phyloP scores from a whole-genome alignment of 305 asterid species.

The Caryopteris hybrid region DNA sequence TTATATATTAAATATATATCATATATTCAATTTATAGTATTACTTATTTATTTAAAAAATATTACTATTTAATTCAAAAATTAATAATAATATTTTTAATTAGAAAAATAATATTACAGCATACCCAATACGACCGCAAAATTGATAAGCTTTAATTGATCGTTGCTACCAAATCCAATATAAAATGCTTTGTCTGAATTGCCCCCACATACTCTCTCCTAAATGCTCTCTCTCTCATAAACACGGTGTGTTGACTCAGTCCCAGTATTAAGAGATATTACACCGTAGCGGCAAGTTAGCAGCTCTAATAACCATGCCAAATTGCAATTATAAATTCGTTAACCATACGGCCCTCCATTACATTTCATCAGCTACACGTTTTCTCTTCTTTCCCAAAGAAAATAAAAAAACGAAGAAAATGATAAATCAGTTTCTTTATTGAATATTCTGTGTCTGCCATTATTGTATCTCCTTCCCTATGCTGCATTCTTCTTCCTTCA shows the following conservation, averaged over 20 bases:
- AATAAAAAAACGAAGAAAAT: neutral
- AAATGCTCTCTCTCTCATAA: neutral
- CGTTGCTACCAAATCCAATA: neutral
- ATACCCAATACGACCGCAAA: too few relatives aligned
- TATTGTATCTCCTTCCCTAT: neutral
- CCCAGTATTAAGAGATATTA: neutral
- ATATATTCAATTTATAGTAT: too few relatives aligned
- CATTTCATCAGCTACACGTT: conserved; percentile 5
- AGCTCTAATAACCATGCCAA: neutral
- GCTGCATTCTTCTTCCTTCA: conserved; percentile 1
- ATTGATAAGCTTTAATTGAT: too few relatives aligned
- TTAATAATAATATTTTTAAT: too few relatives aligned
- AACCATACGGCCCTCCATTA: neutral
- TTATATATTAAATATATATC: too few relatives aligned
- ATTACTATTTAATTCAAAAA: too few relatives aligned
- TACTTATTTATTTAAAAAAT: too few relatives aligned
- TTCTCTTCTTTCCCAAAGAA: neutral
- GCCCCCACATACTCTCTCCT: neutral
- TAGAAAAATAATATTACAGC: too few relatives aligned
- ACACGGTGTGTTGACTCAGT: neutral
- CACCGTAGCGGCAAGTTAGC: neutral
- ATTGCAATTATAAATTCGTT: neutral
- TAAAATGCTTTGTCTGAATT: neutral
- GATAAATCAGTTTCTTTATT: neutral
- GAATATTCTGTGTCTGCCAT: neutral